Evolutionary conservation across 2,329 filamentous ascomycete species (phyloP).

Genomic region (Domatiomyces catenatus): DNA sequence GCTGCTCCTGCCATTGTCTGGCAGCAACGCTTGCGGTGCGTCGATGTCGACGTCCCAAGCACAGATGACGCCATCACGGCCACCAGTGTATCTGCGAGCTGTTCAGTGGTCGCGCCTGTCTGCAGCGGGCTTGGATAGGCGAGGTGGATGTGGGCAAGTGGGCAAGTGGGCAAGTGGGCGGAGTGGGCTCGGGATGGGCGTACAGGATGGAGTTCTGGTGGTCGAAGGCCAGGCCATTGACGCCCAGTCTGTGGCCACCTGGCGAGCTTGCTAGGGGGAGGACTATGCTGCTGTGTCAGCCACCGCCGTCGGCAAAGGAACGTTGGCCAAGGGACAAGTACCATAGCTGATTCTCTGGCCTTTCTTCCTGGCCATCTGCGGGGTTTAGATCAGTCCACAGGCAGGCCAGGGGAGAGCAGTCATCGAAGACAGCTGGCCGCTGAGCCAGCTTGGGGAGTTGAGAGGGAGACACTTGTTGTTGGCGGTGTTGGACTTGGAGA

Average conservation of each 20-base stretch:
- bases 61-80: constrained; percentile 87
- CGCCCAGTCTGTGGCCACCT: constrained; percentile 79
- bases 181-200: constrained; percentile 23
- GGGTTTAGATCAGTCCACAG: neutral
- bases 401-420: neutral
- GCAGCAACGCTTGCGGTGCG: constrained; percentile 25
- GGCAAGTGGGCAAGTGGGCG: constrained; percentile 1
- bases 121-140: neutral
- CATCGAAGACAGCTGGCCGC: neutral
- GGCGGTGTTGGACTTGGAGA: neutral
- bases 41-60: constrained; percentile 81
- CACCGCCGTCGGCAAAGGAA: neutral
- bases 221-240: constrained; percentile 88
- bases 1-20: neutral
- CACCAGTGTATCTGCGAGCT: constrained; percentile 67
- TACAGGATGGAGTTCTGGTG: constrained; percentile 70
- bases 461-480: neutral
- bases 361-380: constrained; percentile 48
- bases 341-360: constrained; percentile 58
- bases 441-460: neutral
- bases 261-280: constrained; percentile 57
- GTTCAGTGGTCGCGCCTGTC: constrained; percentile 9
- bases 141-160: neutral
- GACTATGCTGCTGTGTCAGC: constrained; percentile 32
- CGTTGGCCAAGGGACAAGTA: constrained; percentile 24